Percentiles rank a stretch among this genome's conserved stretches.
Evolutionary conservation across 2,329 filamentous ascomycete species (phyloP).

Genomic region (Fusarium sp.): DNA sequence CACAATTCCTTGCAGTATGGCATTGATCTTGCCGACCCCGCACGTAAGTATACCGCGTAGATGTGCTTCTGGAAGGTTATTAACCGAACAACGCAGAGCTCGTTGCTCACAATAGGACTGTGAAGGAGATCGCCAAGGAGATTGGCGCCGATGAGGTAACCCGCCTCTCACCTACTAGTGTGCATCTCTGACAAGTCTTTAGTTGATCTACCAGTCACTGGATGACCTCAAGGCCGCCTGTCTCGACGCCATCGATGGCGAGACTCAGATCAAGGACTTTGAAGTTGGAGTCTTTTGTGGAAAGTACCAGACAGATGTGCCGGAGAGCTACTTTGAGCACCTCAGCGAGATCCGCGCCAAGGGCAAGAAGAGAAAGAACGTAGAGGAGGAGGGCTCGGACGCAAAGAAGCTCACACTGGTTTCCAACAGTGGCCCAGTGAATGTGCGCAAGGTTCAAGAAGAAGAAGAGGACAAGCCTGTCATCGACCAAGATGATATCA

Average conservation of each 20-base stretch:
- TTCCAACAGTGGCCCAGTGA: constrained; percentile 13
- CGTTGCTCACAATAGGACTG: constrained; percentile 54
- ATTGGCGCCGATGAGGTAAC: constrained; percentile 66
- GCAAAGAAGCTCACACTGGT: constrained; percentile 37
- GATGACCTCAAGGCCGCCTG: constrained; percentile 80
- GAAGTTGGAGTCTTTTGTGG: constrained; percentile 95
- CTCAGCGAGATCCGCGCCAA: constrained; percentile 78
- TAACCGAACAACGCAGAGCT: constrained; percentile 47
- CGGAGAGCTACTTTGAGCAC: constrained; percentile 84
- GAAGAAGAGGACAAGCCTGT: not conserved
- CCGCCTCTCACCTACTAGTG: constrained; percentile 51
- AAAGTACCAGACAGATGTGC: constrained; percentile 84
- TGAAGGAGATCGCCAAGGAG: constrained; percentile 53
- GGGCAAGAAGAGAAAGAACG: constrained; percentile 56
- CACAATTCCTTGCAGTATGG: constrained; percentile 49
- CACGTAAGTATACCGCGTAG: constrained; percentile 35
- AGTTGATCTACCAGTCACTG: constrained; percentile 67
- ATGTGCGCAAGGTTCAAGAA: not conserved
- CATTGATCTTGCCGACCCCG: constrained; percentile 59
- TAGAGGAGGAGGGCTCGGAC: constrained; percentile 17
- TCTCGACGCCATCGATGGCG: constrained; percentile 72
- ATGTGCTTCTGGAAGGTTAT: not conserved
- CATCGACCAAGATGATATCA: constrained; percentile 21
- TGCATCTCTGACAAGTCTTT: constrained; percentile 50
- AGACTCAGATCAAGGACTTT: constrained; percentile 71